Evolutionary conservation across 2,329 filamentous ascomycete species (phyloP).

Genomic region (Monosporascus sp.): DNA sequence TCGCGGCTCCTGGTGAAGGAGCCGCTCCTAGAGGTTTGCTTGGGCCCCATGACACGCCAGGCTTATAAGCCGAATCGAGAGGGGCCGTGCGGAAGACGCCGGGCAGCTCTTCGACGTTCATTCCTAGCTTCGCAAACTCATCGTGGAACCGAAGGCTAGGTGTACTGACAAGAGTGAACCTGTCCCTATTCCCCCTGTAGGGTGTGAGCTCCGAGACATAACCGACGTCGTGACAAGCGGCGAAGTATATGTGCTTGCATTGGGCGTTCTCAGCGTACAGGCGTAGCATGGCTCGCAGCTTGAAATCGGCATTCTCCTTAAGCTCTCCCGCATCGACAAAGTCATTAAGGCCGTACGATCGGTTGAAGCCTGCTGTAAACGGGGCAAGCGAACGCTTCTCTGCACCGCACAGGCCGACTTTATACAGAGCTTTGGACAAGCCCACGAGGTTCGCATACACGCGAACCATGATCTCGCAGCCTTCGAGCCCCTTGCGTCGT

Average conservation of each 20-base stretch:
- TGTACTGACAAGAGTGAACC: conserved; percentile 49
- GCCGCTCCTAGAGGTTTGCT: not conserved
- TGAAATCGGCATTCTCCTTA: conserved; percentile 56
- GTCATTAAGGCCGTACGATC: conserved; percentile 53
- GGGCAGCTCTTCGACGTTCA: conserved; percentile 46
- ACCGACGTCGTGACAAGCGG: conserved; percentile 55
- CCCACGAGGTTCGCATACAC: conserved; percentile 52
- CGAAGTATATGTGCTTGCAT: conserved; percentile 61
- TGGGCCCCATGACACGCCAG: not conserved
- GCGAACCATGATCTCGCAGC: conserved; percentile 49
- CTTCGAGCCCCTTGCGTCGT: conserved; percentile 40
- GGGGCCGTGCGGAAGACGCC: conserved; percentile 44
- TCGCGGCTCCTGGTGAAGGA: not conserved
- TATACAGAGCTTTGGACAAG: conserved; percentile 45
- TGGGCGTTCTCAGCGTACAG: conserved; percentile 53
- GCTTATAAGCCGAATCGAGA: conserved; percentile 16
- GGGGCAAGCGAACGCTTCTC: conserved; percentile 52
- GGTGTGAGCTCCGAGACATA: conserved; percentile 53
- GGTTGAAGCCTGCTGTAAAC: conserved; percentile 52
- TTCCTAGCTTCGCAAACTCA: conserved; percentile 46
- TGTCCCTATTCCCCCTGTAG: conserved; percentile 41
- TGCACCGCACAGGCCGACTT: conserved; percentile 42
- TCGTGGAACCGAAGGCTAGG: conserved; percentile 42
- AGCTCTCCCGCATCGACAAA: conserved; percentile 57
- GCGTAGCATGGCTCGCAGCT: conserved; percentile 45